phyloP scores from a whole-genome alignment of 768 basidiomycete genomes.

The Collybia sp. region DNA sequence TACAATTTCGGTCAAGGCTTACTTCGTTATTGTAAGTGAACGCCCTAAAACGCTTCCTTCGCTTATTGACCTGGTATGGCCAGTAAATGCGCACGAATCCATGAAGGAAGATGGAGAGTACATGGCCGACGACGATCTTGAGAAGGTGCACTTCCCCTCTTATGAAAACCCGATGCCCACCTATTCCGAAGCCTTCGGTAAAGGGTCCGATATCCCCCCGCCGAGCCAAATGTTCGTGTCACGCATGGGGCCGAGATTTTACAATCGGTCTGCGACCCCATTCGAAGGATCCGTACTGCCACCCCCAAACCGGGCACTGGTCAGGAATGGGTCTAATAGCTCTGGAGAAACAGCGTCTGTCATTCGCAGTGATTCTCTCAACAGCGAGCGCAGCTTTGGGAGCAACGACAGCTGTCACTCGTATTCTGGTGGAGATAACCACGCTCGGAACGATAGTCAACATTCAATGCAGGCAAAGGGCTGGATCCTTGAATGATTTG shows the following conservation, averaged over 20 bases:
- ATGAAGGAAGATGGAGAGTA: conserved; percentile 29
- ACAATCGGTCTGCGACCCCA: conserved; percentile 32
- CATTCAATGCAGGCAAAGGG: conserved; percentile 23
- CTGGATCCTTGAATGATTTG: conserved; percentile 53
- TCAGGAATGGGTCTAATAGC: conserved; percentile 25
- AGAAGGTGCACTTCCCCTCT: conserved; percentile 64
- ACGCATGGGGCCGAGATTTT: conserved; percentile 45
- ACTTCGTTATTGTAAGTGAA: conserved; percentile 53
- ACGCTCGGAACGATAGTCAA: conserved; percentile 27
- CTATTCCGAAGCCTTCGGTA: conserved; percentile 38
- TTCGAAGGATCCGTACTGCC: conserved; percentile 26
- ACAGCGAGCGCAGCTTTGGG: conserved; percentile 35
- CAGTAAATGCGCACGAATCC: conserved; percentile 54
- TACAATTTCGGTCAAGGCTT: conserved; percentile 79
- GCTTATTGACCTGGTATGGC: conserved; percentile 9
- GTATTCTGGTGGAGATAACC: conserved; percentile 20
- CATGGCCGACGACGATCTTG: conserved; percentile 26
- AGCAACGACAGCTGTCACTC: conserved; percentile 30
- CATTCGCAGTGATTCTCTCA: conserved; percentile 26
- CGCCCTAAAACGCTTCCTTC: not conserved
- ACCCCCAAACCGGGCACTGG: conserved; percentile 23
- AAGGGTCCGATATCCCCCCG: conserved; percentile 27
- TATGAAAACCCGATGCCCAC: conserved; percentile 49
- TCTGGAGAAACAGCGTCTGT: conserved; percentile 24
- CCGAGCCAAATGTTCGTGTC: conserved; percentile 34